Percentiles rank a stretch among this genome's conserved stretches.
phyloP scores from a whole-genome alignment of 495 filamentous ascomycete genomes.

The Diplogelasinospora grovesii region DNA sequence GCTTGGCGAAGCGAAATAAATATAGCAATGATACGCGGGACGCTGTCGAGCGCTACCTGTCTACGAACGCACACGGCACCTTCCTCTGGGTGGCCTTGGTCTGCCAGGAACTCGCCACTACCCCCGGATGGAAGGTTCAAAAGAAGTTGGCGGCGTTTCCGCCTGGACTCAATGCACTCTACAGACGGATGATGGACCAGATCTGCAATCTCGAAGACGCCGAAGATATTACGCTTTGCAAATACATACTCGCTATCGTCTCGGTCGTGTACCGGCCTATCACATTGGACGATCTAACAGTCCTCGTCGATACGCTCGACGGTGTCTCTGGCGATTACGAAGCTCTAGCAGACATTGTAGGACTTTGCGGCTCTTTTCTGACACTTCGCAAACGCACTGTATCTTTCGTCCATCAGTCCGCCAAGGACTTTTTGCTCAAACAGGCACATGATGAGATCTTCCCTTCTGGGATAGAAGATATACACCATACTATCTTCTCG shows the following conservation, averaged over 20 bases:
- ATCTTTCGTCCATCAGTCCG: conserved; percentile 41
- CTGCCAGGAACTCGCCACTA: conserved; percentile 17
- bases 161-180: conserved; percentile 15
- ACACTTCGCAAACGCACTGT: conserved; percentile 24
- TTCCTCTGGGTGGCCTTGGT: conserved; percentile 33
- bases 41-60: conserved; percentile 14
- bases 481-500: conserved; percentile 26
- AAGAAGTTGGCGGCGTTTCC: conserved; percentile 13
- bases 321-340: neutral
- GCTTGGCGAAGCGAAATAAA: conserved; percentile 11
- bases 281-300: conserved; percentile 6
- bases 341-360: conserved; percentile 12
- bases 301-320: conserved; percentile 2
- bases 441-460: conserved; percentile 8
- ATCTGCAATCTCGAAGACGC: conserved; percentile 1
- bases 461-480: conserved; percentile 7
- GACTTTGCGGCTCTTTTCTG: conserved; percentile 28
- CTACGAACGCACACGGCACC: conserved; percentile 20
- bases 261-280: conserved; percentile 15
- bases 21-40: conserved; percentile 12
- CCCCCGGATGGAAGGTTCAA: conserved; percentile 4
- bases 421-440: conserved; percentile 29
- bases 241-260: conserved; percentile 10
- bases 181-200: conserved; percentile 20
- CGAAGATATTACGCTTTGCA: conserved; percentile 15